Evolutionary conservation across 169 alveolate species (phyloP), one percentile per base, ranked within the genome.

Genomic region (Babesia ovis): DNA sequence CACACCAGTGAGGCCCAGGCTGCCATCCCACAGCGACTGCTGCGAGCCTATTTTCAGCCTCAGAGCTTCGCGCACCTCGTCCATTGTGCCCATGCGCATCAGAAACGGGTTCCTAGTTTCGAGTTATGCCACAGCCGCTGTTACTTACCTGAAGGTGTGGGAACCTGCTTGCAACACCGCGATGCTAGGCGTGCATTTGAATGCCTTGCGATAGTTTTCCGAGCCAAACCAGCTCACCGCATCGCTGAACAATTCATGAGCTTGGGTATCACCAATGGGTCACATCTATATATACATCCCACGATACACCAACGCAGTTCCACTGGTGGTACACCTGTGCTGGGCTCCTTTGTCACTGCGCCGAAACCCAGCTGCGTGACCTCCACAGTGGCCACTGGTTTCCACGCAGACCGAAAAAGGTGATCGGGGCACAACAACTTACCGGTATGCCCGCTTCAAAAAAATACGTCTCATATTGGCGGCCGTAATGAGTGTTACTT

Each of bases 171-270:
- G 89, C 14, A 81, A 22, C 29, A 72, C 34, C 14, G 68, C 34
- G 9, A 72, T 34, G 8, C 56, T 32, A 11, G 89, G 84, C 27
- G 85, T 41, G 46, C 89, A 81, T 12, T 54, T 48, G 32, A 81
- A 81, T 35, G 89, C 89, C 75, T 72, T 81, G 61, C 89, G 71
- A 66, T 81, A 81, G 73, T 72, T 72, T 45, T 81, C 89, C n/a
- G 79, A 55, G 68, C 89, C 89, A 39, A 81, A 81, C 70, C 66
- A 67, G 66, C 72, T 48, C 67, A 81, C 89, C 29, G 89, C 89
- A 31, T 73, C 54, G 69, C 89, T 81, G 74, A 45, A 34, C 23
- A 64, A n/a, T n/a, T n/a, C n/a, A n/a, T n/a, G n/a, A n/a, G n/a
- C n/a, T n/a, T n/a, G n/a, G n/a, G n/a, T n/a, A n/a, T n/a, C n/a